Conservation (phyloP, 495 filamentous ascomycete species). For the Neurospora sp. region DNA sequence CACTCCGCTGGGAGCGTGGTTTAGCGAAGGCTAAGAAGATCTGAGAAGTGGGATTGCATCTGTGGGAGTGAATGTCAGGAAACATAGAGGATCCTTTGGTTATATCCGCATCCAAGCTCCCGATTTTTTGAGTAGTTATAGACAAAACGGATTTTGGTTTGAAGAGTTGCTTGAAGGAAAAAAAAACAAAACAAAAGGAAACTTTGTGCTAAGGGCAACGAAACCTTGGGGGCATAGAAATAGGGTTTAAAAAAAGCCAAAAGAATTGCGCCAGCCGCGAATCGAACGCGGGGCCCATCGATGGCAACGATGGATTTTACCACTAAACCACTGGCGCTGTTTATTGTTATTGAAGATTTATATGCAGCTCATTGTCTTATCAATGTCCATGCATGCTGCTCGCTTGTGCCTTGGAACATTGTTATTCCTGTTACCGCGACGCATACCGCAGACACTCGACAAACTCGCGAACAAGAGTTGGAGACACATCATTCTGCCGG, state of each 20-base stretch:
- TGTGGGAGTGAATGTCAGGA: background rate
- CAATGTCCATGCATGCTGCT: background rate
- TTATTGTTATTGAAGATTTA: background rate
- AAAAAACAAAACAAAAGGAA: background rate
- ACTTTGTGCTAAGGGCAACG: background rate
- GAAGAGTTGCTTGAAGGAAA: background rate
- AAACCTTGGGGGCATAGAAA: background rate
- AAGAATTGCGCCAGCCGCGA: slow-evolving; percentile 35
- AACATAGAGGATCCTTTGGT: background rate
- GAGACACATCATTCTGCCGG: background rate
- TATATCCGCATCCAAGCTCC: background rate
- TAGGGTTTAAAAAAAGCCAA: background rate
- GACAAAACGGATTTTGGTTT: background rate
- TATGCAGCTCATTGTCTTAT: background rate
- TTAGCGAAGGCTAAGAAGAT: background rate
- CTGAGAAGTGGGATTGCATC: background rate
- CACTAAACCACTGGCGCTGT: slow-evolving; percentile 35
- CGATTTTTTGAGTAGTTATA: background rate
- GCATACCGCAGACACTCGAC: background rate
- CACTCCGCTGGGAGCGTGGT: background rate
- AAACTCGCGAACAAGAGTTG: background rate
- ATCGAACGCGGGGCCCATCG: slow-evolving; percentile 44
- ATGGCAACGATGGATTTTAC: slow-evolving; percentile 46
- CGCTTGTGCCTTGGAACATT: background rate
- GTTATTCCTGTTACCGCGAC: background rate